Evolutionary conservation across 441 rosid genomes (phyloP), one percentile per base, ranked within the genome.

Genomic region (Mallotus japonicus): DNA sequence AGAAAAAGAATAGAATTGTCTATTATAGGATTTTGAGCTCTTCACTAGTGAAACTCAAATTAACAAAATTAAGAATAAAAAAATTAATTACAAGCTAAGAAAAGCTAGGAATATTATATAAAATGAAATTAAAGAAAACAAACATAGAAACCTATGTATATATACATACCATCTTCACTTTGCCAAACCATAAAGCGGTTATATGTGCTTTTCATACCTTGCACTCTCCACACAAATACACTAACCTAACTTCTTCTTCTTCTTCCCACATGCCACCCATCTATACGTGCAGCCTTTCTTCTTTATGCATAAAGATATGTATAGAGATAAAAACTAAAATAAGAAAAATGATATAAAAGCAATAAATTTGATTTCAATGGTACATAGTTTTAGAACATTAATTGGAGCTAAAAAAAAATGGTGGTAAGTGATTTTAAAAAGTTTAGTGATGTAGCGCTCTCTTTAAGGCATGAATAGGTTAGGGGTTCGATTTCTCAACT

Each of bases 171-270:
- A 28, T 28, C 32, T 28, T 76, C 73, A 83, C 69, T 79, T 76
- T 78, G 73, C 80, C 81, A 76, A 82, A 78, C 86, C 82, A 67
- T 74, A 76, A 86, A 82, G 78, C 84, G 71, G 89, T 87, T 88
- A 70, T 65, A 74, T 51, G 90, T 85, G 84, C 75, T 86, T 85
- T 82, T 88, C 90, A 79, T 68, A 65, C 69, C 75, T 59, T 46
- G 37, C 42, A 59, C 10, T 34, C 47, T 16, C 44, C 34, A 19
- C 69, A 67, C 53, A 32, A 44, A 0, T 19, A 56, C 40, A 6
- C 64, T 61, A 73, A 70, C 83, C 90, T 81, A 81, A 77, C 72
- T 65, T 70, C 51, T 42, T 77, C 65, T 57, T 28, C 42, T 12
- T 5, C 32, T 28, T 11, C 17, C 74, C 86, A 78, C 73, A 81